Percentiles rank a stretch among this genome's conserved stretches.
These are phyloP conservation scores for Lotus japonicus DNA, from an alignment of 306 rosid species.

Conservation along the genomic window DNA sequence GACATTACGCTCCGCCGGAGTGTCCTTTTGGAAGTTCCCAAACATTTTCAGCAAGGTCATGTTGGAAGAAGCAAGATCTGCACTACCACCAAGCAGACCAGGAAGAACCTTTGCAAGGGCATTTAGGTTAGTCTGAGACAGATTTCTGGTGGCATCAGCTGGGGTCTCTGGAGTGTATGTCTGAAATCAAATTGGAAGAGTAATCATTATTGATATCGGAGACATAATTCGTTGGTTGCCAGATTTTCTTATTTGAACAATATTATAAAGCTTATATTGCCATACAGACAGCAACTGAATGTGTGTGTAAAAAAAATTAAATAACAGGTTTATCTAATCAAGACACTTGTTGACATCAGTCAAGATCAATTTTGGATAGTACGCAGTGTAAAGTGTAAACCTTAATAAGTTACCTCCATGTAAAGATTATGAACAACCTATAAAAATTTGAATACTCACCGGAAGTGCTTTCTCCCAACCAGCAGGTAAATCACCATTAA, in stretches of 20 bases:
- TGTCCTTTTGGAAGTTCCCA: slow-evolving; percentile 80
- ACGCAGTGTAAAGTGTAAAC: background rate
- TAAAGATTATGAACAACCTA: background rate
- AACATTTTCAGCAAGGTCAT: slow-evolving; percentile 86
- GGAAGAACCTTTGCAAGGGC: slow-evolving; percentile 90
- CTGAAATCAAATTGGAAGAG: slow-evolving; percentile 27
- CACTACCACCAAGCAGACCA: slow-evolving; percentile 99
- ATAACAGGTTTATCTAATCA: background rate
- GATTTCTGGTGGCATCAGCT: slow-evolving; percentile 86
- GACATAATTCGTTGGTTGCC: background rate
- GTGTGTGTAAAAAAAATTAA: background rate
- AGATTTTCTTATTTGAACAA: background rate
- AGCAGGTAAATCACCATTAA: slow-evolving; percentile 67
- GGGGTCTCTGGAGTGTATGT: slow-evolving; percentile 91
- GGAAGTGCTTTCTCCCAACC: slow-evolving; percentile 99
- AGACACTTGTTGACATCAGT: background rate
- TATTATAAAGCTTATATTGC: background rate
- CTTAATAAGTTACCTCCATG: background rate
- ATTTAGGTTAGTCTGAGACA: slow-evolving; percentile 86
- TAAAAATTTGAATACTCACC: slow-evolving; percentile 42
- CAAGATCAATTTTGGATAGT: background rate
- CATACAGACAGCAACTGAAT: background rate
- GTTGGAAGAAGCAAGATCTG: slow-evolving; percentile 97
- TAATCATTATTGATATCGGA: background rate
- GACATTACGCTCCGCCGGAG: slow-evolving; percentile 88